Conservation (phyloP, 208 protist species). For the Trypanosoma conorhini region DNA sequence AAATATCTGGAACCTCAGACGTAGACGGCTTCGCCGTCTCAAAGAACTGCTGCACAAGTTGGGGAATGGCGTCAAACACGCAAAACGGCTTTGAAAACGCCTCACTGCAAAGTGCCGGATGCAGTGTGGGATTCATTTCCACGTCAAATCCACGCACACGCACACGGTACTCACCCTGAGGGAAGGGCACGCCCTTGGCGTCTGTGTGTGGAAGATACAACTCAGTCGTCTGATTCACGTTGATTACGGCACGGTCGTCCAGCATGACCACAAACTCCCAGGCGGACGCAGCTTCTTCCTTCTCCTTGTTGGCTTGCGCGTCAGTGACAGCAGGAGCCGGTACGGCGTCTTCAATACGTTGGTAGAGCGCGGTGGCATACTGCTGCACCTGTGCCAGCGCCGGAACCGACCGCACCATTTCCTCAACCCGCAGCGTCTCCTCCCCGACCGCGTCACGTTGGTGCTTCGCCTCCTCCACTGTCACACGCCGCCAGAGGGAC, state of each 20-base stretch:
- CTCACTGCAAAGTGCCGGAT: conserved; percentile 48
- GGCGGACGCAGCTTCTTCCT: conserved; percentile 22
- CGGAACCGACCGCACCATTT: conserved; percentile 32
- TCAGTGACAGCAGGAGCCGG: background rate
- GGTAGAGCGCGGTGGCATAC: conserved; percentile 56
- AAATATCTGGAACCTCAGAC: conserved; percentile 13
- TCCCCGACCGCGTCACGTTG: conserved; percentile 10
- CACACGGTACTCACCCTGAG: conserved; percentile 75
- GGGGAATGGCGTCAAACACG: conserved; percentile 73
- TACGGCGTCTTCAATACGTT: conserved; percentile 35
- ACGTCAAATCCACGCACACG: conserved; percentile 69
- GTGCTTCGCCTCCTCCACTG: conserved; percentile 39
- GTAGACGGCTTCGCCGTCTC: background rate
- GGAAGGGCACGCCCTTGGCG: conserved; percentile 41
- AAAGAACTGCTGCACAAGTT: conserved; percentile 66
- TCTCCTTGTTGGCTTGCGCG: conserved; percentile 5
- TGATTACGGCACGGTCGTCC: conserved; percentile 67
- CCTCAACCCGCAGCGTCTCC: conserved; percentile 36
- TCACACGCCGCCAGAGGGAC: conserved; percentile 74
- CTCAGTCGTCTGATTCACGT: conserved; percentile 40
- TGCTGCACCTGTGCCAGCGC: conserved; percentile 49
- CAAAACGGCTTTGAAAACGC: conserved; percentile 57
- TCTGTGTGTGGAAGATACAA: conserved; percentile 73
- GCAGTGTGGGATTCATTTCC: conserved; percentile 25
- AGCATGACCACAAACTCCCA: conserved; percentile 88